Conservation (phyloP, 1,284 basidiomycete species). For the Trichosporon faecale region DNA sequence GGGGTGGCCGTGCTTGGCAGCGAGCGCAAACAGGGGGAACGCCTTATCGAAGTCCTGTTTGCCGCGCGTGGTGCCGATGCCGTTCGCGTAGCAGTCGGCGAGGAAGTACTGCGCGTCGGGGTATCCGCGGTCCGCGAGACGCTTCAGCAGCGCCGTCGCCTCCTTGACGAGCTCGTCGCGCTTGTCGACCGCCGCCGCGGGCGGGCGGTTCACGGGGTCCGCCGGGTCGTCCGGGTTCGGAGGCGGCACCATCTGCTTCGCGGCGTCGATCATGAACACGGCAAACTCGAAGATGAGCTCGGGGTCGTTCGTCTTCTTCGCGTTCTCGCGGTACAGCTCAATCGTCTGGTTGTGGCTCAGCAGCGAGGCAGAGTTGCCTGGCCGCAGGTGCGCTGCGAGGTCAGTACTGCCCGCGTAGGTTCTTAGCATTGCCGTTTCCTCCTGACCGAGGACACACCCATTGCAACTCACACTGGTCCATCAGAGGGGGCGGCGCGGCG, state of each 20-base stretch:
- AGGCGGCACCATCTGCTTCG: conserved; percentile 65
- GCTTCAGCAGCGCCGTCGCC: conserved; percentile 78
- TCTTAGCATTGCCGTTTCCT: background rate
- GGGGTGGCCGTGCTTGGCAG: conserved; percentile 97
- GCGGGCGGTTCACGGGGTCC: conserved; percentile 48
- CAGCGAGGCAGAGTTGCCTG: conserved; percentile 85
- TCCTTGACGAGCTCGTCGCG: conserved; percentile 82
- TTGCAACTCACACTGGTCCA: conserved; percentile 51
- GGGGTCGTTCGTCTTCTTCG: conserved; percentile 97
- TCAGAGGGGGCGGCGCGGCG: conserved; percentile 37
- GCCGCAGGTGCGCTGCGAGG: conserved; percentile 70
- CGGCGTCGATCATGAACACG: conserved; percentile 96
- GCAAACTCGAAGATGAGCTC: conserved; percentile 97
- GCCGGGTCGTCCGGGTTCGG: conserved; percentile 27
- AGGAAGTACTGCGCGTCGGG: conserved; percentile 94
- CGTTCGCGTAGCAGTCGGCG: conserved; percentile 96
- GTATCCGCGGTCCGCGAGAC: conserved; percentile 89
- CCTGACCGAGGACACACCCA: background rate
- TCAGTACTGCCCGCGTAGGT: background rate
- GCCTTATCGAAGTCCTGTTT: conserved; percentile 96
- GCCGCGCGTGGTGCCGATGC: conserved; percentile 81
- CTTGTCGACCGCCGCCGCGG: conserved; percentile 78
- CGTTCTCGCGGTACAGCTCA: conserved; percentile 93
- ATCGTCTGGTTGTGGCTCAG: conserved; percentile 93
- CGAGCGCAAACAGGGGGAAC: conserved; percentile 91